A percentile compares a stretch with the other conserved stretches of the same genome.
phyloP scores from a whole-genome alignment of 176 grass and related monocot species.

The Avena eriantha region DNA sequence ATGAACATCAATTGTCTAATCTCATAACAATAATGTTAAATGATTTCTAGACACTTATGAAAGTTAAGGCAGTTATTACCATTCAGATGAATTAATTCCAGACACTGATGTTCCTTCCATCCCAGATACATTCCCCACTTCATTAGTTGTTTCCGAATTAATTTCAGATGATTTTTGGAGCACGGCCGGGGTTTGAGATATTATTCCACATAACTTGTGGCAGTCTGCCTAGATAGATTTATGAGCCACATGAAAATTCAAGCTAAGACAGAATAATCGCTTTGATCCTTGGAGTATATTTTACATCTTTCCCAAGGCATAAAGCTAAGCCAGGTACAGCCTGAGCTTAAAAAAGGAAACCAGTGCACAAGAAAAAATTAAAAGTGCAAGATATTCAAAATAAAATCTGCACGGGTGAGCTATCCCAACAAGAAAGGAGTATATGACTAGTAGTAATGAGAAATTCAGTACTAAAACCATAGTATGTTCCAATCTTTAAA shows the following conservation, averaged over 20 bases:
- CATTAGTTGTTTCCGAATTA: conserved; percentile 33
- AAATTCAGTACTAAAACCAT: not conserved
- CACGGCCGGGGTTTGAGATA: conserved; percentile 61
- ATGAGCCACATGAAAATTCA: not conserved
- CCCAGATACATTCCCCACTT: conserved; percentile 23
- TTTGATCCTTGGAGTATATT: not conserved
- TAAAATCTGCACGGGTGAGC: not conserved
- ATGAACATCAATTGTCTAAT: conserved; percentile 16
- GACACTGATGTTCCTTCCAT: not conserved
- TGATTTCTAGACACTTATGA: not conserved
- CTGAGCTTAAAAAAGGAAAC: not conserved
- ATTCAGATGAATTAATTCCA: conserved; percentile 40
- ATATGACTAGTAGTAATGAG: not conserved
- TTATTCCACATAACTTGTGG: conserved; percentile 58
- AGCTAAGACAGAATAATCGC: conserved; percentile 1
- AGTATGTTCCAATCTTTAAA: conserved; percentile 21
- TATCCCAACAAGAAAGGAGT: not conserved
- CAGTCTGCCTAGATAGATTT: conserved; percentile 55
- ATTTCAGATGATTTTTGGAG: conserved; percentile 35
- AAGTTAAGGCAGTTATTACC: conserved; percentile 32
- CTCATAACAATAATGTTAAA: conserved; percentile 14
- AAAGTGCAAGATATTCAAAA: not conserved
- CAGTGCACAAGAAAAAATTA: not conserved
- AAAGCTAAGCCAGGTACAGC: not conserved
- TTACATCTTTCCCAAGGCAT: not conserved